These are phyloP conservation scores for Mycena indigotica DNA, from an alignment of 768 basidiomycete species.

Conservation along the genomic window DNA sequence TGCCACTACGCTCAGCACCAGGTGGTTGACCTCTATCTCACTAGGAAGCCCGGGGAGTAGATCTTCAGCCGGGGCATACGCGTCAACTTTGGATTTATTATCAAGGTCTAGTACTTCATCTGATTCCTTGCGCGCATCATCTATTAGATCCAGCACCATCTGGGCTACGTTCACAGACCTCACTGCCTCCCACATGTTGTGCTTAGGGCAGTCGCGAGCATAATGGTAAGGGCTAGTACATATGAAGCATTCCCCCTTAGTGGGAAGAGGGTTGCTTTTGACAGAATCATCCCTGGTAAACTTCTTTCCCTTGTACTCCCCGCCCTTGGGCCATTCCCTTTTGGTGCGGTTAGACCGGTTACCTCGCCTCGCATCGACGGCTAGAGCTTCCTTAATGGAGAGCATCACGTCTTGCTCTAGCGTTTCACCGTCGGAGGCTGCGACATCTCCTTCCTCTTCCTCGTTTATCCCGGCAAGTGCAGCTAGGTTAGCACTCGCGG, in stretches of 20 bases:
- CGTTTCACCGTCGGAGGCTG: neutral
- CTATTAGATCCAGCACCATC: neutral
- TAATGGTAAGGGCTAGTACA: neutral
- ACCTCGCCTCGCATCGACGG: neutral
- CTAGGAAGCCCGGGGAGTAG: neutral
- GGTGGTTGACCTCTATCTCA: neutral
- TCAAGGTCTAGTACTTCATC: neutral
- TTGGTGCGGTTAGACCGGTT: neutral
- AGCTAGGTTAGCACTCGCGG: no score
- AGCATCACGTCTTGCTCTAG: neutral
- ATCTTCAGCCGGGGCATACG: neutral
- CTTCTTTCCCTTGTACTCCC: neutral
- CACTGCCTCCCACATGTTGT: neutral
- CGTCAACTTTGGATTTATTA: neutral
- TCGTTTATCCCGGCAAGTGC: neutral
- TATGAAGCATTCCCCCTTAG: neutral
- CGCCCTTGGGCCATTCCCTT: neutral
- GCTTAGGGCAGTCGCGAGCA: neutral
- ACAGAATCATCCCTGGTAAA: neutral
- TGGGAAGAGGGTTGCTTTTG: neutral
- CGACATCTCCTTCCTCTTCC: neutral
- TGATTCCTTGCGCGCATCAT: neutral
- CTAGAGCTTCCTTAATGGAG: neutral
- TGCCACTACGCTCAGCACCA: neutral
- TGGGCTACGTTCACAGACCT: neutral